phyloP scores from a whole-genome alignment of 2,329 filamentous ascomycete genomes.

The Cladosporium phlei region DNA sequence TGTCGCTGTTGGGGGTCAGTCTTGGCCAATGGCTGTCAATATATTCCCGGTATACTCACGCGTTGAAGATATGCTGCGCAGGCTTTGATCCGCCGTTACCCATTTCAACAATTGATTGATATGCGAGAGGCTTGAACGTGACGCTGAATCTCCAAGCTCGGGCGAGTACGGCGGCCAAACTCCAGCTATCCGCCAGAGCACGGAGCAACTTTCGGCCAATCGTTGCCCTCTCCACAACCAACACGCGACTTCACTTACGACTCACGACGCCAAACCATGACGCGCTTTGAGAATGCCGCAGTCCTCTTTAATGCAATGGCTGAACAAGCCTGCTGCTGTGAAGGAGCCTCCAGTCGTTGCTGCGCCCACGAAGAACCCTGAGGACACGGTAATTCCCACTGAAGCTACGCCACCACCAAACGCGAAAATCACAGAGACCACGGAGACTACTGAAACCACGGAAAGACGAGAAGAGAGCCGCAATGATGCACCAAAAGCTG shows the following conservation, averaged over 20 bases:
- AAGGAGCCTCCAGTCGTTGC: slow-evolving; percentile 19
- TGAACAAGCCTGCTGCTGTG: slow-evolving; percentile 40
- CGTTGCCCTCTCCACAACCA: neutral
- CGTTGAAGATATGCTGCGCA: slow-evolving; percentile 59
- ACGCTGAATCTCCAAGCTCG: slow-evolving; percentile 9
- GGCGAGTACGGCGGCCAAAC: slow-evolving; percentile 13
- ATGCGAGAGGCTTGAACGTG: slow-evolving; percentile 5
- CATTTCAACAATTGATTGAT: slow-evolving; percentile 40
- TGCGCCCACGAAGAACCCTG: neutral
- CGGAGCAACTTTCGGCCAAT: neutral
- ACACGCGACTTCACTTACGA: too few relatives aligned
- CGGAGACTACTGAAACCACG: too few relatives aligned
- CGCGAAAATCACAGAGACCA: neutral
- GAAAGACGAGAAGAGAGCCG: neutral
- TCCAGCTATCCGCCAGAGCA: too few relatives aligned
- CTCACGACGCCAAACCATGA: too few relatives aligned
- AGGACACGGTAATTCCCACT: neutral
- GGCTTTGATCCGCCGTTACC: slow-evolving; percentile 60
- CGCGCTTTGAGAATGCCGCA: slow-evolving; percentile 35
- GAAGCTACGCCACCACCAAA: slow-evolving; percentile 9
- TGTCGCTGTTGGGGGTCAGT: slow-evolving; percentile 42
- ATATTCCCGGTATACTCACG: slow-evolving; percentile 41
- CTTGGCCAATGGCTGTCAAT: slow-evolving; percentile 1
- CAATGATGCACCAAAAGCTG: neutral
- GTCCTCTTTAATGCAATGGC: slow-evolving; percentile 44